Evolutionary conservation across 208 protist genomes (phyloP), one percentile per base, ranked within the genome.

Genomic region (Angomonas desouzai): DNA sequence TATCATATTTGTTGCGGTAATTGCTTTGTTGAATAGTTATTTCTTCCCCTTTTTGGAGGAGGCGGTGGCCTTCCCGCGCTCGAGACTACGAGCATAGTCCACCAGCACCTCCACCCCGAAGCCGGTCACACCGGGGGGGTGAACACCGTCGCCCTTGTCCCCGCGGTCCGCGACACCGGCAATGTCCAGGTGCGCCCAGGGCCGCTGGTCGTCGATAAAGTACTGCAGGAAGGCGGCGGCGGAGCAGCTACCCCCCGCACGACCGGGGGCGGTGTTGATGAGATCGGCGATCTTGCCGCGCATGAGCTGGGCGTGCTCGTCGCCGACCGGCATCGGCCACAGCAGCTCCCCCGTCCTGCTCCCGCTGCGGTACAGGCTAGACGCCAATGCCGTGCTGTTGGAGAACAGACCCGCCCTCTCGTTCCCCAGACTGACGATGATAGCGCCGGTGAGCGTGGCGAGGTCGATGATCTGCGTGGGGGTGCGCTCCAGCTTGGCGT

Each of bases 391-490:
- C 28, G 66, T 43, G 32, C 72, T 64, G 61, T 85, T 76, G 38
- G 74, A 75, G 60, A 95, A 93, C 28, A 91, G 29, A 10, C 89
- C 89, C 20, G 86, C 89, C n/a, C 86, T 80, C 23, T 77, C 81
- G 22, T 66, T 87, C 36, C 89, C 89, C 28, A 95, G 78, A 38
- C 81, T 74, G 34, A 91, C 64, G 40, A 94, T 64, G 58, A 91
- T 80, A 16, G 93, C 89, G 0, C 93, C 93, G 4, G 93, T 97
- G 20, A 97, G 81, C 2, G 93, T 97, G 20, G 93, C 93, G 9
- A 97, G 57, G 62, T 96, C 89, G 56, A 97, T 84, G 32, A 97
- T 68, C 13, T 74, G 85, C 32, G 62, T 70, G 22, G 83, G 76
- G 30, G 80, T 79, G 57, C 79, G 79, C 34, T 73, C 59, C 25